Base-by-base conservation (phyloP, 805 yeast genomes). In the Wickerhamiella kurtzmanii region DNA sequence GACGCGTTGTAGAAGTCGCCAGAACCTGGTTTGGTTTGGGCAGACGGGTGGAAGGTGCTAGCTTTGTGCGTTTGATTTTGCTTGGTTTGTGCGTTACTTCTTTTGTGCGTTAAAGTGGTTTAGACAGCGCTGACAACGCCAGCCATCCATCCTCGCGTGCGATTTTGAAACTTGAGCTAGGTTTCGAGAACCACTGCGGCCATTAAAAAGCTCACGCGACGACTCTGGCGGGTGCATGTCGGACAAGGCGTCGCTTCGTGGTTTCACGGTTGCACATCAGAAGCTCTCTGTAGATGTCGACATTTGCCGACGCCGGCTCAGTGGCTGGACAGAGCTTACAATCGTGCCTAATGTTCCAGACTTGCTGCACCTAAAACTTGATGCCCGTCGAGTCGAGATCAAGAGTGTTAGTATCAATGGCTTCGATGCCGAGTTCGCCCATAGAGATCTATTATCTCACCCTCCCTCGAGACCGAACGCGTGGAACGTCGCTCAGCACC, bases 261-360 rank as follows among this genome's bases (percentile, higher is more conserved):
- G 68, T 41, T 77, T 83, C 61, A 78, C 74, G 56, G 74, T 89
- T 19, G 87, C 89, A 3, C 94, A 87, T 61, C 96, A 89, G 62
- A 74, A 82, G 54, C 82, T 89, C 13, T 72, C 75, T 21, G 64
- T 89, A 17, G 95, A 88, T 60, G 76, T 89, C 3, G 94, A 87
- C 60, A 66, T 88, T 39, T 72, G 77, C n/a, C 67, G 70, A 16
- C 71, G 74, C 51, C 57, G 66, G 18, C 65, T 87, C 4, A 59
- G 58, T 0, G 98, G 97, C 15, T 72, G 75, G 53, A 86, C 96
- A 0, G 96, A 88, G 58, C 65, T 92, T 28, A 81, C 92, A 1
- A 69, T 88, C 2, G 70, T 83, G 16, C 96, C 98, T 0, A 66
- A 76, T 15, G 75, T 78, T 44, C 66, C 78, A 18, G 57, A 68